These are phyloP conservation scores for Sphaceloma murrayae DNA, from an alignment of 2,329 filamentous ascomycete genomes.

Conservation along the genomic window DNA sequence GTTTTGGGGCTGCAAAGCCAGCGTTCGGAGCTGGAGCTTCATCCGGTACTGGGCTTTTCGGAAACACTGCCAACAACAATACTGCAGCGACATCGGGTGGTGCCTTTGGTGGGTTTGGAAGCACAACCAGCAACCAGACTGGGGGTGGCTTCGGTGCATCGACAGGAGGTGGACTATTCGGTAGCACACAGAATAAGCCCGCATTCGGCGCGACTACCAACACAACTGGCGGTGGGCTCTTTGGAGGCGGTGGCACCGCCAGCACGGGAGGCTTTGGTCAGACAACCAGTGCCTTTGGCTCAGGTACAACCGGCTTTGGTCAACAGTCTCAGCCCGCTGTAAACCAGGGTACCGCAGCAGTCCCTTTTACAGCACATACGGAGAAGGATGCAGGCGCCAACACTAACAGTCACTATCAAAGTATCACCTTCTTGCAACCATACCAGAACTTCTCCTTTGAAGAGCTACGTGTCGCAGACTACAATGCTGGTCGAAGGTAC, in stretches of 20 bases:
- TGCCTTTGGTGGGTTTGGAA: constrained; percentile 23
- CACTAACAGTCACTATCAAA: constrained; percentile 62
- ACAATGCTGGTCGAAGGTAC: constrained; percentile 72
- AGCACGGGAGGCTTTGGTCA: constrained; percentile 38
- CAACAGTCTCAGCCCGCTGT: constrained; percentile 41
- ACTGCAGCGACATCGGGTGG: constrained; percentile 19
- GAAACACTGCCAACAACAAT: constrained; percentile 19
- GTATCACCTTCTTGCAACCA: constrained; percentile 64
- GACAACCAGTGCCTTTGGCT: constrained; percentile 31
- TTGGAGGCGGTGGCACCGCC: constrained; percentile 32
- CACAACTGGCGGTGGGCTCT: constrained; percentile 31
- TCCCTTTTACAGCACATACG: constrained; percentile 55
- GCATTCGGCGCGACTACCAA: constrained; percentile 44
- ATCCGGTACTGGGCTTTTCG: constrained; percentile 26
- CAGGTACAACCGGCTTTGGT: constrained; percentile 33
- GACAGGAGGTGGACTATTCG: constrained; percentile 25
- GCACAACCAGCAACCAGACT: constrained; percentile 21
- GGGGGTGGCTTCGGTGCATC: constrained; percentile 19
- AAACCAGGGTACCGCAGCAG: constrained; percentile 55
- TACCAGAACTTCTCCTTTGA: constrained; percentile 89
- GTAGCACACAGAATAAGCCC: constrained; percentile 35
- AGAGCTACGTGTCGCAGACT: constrained; percentile 61
- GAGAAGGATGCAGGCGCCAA: constrained; percentile 62
- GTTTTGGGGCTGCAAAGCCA: constrained; percentile 21
- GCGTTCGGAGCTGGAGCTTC: constrained; percentile 25